These are phyloP conservation scores for Geotrichum reessii DNA, from an alignment of 1,139 yeast species.

Conservation along the genomic window DNA sequence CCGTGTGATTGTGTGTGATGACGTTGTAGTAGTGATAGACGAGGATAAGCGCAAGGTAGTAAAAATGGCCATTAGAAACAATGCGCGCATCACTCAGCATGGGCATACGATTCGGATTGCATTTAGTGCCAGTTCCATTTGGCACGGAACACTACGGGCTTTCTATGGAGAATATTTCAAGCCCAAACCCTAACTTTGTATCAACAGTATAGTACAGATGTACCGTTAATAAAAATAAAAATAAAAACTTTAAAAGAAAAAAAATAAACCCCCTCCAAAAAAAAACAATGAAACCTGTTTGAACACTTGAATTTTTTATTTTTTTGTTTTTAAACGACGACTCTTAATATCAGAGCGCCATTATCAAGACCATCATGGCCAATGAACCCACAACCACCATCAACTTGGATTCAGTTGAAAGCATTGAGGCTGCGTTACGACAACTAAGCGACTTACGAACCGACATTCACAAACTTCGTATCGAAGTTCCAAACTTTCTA, in stretches of 20 bases:
- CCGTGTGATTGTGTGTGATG: slow-evolving; percentile 16
- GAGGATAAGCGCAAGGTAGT: slow-evolving; percentile 17
- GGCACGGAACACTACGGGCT: background rate
- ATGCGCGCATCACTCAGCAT: background rate
- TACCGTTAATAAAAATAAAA: background rate
- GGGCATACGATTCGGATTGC: background rate
- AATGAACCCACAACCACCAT: background rate
- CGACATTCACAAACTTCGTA: slow-evolving; percentile 23
- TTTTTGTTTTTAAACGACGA: too few species aligned
- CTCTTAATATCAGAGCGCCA: background rate
- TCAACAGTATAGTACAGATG: background rate
- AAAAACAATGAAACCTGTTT: too few species aligned
- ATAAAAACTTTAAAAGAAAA: background rate
- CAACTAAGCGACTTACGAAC: background rate
- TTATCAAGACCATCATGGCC: background rate
- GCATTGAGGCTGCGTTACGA: slow-evolving; percentile 7
- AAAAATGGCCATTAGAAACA: slow-evolving; percentile 4
- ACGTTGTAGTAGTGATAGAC: slow-evolving; percentile 15
- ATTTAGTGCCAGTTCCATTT: background rate
- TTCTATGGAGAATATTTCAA: background rate
- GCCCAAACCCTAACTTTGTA: background rate
- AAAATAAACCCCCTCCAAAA: too few species aligned
- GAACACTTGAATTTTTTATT: too few species aligned
- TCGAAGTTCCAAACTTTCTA: slow-evolving; percentile 24
- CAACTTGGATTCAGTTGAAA: slow-evolving; percentile 8